Percentiles rank a stretch among this genome's conserved stretches.
Evolutionary conservation across 164 flowering plant genomes (phyloP).

Genomic region (Nymphaea thermarum): DNA sequence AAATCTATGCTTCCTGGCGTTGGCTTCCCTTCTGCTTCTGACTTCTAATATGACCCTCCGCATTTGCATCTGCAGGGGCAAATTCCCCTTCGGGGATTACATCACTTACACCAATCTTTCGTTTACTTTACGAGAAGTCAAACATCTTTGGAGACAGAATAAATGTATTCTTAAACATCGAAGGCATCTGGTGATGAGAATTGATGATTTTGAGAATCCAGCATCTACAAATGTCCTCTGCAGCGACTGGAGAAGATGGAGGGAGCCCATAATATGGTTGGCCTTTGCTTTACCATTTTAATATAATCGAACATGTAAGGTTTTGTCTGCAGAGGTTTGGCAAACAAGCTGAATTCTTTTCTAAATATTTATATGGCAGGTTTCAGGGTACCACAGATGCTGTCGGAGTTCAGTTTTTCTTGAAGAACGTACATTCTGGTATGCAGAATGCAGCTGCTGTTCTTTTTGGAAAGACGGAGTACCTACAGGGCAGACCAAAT

Average conservation of each 20-base stretch:
- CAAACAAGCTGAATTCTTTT: neutral
- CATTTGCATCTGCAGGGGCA: slow-evolving; percentile 44
- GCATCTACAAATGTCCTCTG: slow-evolving; percentile 71
- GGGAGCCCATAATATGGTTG: slow-evolving; percentile 89
- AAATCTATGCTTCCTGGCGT: neutral
- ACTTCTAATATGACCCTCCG: too few relatives aligned
- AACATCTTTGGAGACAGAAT: slow-evolving; percentile 86
- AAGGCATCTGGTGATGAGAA: slow-evolving; percentile 54
- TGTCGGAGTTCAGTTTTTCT: slow-evolving; percentile 82
- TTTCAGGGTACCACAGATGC: slow-evolving; percentile 90
- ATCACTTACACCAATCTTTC: slow-evolving; percentile 56
- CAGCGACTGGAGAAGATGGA: slow-evolving; percentile 81
- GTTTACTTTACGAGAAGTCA: slow-evolving; percentile 81
- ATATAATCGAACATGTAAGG: neutral
- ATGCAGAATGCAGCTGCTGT: slow-evolving; percentile 63
- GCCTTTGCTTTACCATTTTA: neutral
- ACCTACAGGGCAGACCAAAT: slow-evolving; percentile 48
- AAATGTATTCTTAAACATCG: slow-evolving; percentile 46
- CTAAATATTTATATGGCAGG: slow-evolving; percentile 29
- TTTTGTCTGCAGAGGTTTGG: neutral
- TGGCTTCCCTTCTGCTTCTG: too few relatives aligned
- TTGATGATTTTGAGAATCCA: slow-evolving; percentile 87
- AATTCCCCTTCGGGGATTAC: slow-evolving; percentile 83
- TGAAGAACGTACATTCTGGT: slow-evolving; percentile 66
- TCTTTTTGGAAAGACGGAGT: slow-evolving; percentile 57